Conservation (phyloP, 192 early-diverging fungal genomes). For the Funneliformis mosseae region DNA sequence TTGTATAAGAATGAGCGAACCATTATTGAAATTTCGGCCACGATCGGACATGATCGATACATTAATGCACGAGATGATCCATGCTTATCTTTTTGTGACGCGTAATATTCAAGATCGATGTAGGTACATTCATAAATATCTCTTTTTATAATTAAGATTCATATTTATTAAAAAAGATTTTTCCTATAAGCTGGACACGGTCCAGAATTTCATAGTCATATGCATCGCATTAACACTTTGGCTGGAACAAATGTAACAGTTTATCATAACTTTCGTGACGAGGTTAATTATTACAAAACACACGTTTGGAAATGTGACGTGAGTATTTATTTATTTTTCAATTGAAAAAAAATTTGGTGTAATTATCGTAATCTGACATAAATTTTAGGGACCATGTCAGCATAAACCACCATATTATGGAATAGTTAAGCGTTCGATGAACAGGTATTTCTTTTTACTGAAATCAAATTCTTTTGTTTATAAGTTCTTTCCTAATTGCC, state of each 20-base stretch:
- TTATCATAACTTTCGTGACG: constrained; percentile 70
- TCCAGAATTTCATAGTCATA: constrained; percentile 54
- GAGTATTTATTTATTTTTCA: constrained; percentile 15
- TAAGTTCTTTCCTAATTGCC: background rate
- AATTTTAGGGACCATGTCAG: constrained; percentile 53
- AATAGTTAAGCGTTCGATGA: constrained; percentile 61
- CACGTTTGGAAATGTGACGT: constrained; percentile 69
- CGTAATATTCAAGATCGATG: constrained; percentile 50
- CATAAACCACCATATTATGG: constrained; percentile 61
- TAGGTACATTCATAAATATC: constrained; percentile 5
- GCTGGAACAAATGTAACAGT: constrained; percentile 62
- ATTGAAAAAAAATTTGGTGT: background rate
- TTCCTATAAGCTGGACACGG: constrained; percentile 58
- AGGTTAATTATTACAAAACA: constrained; percentile 63
- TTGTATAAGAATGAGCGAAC: constrained; percentile 60
- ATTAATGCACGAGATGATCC: constrained; percentile 72
- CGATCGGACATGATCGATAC: constrained; percentile 63
- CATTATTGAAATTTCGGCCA: constrained; percentile 66
- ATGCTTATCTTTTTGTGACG: constrained; percentile 68
- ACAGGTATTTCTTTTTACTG: constrained; percentile 39
- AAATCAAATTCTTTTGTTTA: background rate
- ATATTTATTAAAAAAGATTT: background rate
- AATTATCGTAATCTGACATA: background rate
- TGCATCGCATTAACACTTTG: constrained; percentile 54
- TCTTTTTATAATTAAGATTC: background rate